Evolutionary conservation across 805 yeast genomes (phyloP).

Genomic region (Teunomyces pallodes): DNA sequence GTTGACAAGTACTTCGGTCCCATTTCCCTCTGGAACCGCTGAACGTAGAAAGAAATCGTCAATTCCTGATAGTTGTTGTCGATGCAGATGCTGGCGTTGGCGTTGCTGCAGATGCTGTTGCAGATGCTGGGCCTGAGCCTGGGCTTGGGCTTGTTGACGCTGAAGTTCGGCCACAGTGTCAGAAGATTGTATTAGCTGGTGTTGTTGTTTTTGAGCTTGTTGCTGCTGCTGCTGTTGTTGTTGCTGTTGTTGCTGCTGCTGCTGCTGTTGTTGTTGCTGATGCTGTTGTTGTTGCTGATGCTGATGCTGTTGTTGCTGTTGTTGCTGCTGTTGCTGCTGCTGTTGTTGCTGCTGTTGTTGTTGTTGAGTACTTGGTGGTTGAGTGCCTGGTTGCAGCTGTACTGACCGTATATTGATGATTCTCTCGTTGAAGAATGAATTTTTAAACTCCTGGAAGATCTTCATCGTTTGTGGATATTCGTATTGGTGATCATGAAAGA

Average conservation of each 20-base stretch:
- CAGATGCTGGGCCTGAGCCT: background rate
- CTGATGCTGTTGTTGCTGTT: background rate
- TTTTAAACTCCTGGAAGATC: constrained; percentile 43
- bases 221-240: constrained; percentile 6
- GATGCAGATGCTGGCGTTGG: constrained; percentile 5
- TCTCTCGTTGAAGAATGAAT: constrained; percentile 40
- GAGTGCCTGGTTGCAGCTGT: constrained; percentile 6
- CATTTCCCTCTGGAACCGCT: background rate
- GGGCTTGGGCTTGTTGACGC: constrained; percentile 3
- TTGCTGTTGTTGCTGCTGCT: constrained; percentile 6
- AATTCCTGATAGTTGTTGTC: constrained; percentile 6
- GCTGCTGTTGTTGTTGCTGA: constrained; percentile 6
- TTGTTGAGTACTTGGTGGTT: background rate
- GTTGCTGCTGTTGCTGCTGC: background rate
- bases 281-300: constrained; percentile 4
- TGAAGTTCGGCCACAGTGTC: background rate
- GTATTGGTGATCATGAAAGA: constrained; percentile 38
- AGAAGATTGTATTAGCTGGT: constrained; percentile 1
- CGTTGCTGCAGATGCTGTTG: constrained; percentile 5
- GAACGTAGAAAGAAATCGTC: constrained; percentile 13
- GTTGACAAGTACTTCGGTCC: background rate
- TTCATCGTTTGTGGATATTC: constrained; percentile 44
- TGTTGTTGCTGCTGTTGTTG: constrained; percentile 5
- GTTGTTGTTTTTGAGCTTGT: constrained; percentile 5
- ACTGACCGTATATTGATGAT: constrained; percentile 26